phyloP scores from a whole-genome alignment of 805 yeast species.

The Hyphopichia homilentoma region DNA sequence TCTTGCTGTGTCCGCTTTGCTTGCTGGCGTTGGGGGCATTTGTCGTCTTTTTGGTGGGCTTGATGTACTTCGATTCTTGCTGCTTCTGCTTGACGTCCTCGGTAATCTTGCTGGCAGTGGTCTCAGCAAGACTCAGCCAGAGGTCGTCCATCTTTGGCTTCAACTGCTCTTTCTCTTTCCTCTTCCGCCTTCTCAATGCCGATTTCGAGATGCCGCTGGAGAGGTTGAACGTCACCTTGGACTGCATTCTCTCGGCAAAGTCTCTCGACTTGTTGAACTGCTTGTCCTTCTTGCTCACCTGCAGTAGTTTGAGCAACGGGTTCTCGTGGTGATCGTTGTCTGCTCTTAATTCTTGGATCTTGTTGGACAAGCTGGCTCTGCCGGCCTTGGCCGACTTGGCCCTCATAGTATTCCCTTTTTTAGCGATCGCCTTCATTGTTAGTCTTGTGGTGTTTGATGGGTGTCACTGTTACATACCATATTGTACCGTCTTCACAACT shows the following conservation, averaged over 20 bases:
- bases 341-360: conserved; percentile 24
- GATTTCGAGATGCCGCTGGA: conserved; percentile 60
- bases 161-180: conserved; percentile 56
- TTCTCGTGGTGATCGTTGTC: conserved; percentile 27
- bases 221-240: conserved; percentile 27
- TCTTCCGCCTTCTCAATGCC: conserved; percentile 59
- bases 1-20: conserved; percentile 36
- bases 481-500: too few relatives aligned
- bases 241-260: conserved; percentile 26
- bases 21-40: conserved; percentile 52
- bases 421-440: conserved; percentile 22
- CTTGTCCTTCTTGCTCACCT: conserved; percentile 53
- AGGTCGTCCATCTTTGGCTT: conserved; percentile 68
- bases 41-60: conserved; percentile 17
- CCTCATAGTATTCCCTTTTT: conserved; percentile 34
- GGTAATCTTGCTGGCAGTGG: conserved; percentile 12
- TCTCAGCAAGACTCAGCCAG: conserved; percentile 47
- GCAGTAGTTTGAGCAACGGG: conserved; percentile 52
- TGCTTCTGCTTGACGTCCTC: conserved; percentile 1
- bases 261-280: conserved; percentile 36
- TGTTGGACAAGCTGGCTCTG: conserved; percentile 17
- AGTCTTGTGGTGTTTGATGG: conserved; percentile 4
- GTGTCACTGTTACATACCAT: conserved; percentile 9
- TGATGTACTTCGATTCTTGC: conserved; percentile 14
- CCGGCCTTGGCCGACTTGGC: conserved; percentile 13